These are phyloP conservation scores for Modicella reniformis DNA, from an alignment of 371 early-diverging fungal species.

Conservation along the genomic window DNA sequence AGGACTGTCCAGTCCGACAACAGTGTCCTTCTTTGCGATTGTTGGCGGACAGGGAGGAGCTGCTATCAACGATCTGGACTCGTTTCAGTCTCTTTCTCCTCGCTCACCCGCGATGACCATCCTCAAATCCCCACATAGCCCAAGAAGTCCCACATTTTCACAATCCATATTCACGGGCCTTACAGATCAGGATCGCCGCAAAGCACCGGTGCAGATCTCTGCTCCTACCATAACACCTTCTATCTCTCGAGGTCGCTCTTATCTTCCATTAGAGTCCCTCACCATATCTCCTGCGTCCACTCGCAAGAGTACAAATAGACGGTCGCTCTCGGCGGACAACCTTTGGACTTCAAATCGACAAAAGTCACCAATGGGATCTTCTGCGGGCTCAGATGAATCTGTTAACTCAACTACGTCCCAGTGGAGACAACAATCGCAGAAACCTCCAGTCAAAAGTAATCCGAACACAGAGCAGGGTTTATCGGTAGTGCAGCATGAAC, in stretches of 20 bases:
- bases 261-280: conserved; percentile 1
- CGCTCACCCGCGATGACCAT: conserved; percentile 5
- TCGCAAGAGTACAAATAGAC: conserved; percentile 15
- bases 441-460: background rate
- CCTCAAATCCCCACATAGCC: conserved; percentile 4
- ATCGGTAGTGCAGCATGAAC: background rate
- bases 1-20: background rate
- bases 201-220: conserved; percentile 9
- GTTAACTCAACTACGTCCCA: background rate
- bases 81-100: conserved; percentile 12
- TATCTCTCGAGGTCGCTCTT: conserved; percentile 10
- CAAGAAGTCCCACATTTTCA: conserved; percentile 19
- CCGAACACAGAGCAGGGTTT: background rate
- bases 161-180: conserved; percentile 28
- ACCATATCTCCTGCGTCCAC: conserved; percentile 13
- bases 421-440: background rate
- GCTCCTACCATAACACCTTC: conserved; percentile 13
- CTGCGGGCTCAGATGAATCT: background rate
- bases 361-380: background rate
- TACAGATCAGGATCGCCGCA: conserved; percentile 8
- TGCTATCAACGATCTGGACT: conserved; percentile 20
- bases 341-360: conserved; percentile 12
- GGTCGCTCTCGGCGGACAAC: conserved; percentile 40
- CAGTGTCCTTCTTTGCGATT: conserved; percentile 33
- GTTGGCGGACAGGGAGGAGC: conserved; percentile 37